A percentile compares a stretch with the other conserved stretches of the same genome.
These are phyloP conservation scores for Helichrysum umbraculigerum DNA, from an alignment of 129 eudicot genomes.

Conservation along the genomic window DNA sequence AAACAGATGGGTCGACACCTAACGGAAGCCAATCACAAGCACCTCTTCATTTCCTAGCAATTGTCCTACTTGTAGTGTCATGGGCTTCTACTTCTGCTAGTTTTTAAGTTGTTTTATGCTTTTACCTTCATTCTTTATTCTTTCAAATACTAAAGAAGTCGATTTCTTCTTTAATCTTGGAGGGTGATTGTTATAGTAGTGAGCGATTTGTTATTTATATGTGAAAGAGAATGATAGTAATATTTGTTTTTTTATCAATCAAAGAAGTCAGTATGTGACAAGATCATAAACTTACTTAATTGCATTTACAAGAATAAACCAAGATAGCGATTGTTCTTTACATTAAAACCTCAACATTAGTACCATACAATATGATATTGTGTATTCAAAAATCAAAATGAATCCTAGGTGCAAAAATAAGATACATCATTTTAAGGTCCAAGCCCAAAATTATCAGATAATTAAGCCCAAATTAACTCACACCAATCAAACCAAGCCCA, in stretches of 20 bases:
- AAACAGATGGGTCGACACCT: constrained; percentile 41
- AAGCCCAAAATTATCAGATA: no score
- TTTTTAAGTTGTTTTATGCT: constrained; percentile 16
- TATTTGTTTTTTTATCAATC: constrained; percentile 18
- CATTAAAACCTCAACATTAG: neutral
- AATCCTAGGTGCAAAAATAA: no score
- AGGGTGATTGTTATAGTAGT: constrained; percentile 1
- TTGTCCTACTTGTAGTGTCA: constrained; percentile 35
- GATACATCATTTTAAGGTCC: no score
- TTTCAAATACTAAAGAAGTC: neutral
- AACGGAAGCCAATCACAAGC: constrained; percentile 33
- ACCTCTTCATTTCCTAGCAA: constrained; percentile 25
- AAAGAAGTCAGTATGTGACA: neutral
- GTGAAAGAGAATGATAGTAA: constrained; percentile 12
- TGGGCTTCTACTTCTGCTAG: constrained; percentile 32
- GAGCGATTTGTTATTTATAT: constrained; percentile 5
- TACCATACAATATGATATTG: no score
- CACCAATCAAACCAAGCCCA: no score
- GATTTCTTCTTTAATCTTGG: constrained; percentile 15
- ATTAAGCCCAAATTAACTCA: no score
- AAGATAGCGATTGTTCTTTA: neutral
- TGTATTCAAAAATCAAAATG: no score
- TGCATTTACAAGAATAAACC: neutral
- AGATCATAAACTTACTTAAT: neutral
- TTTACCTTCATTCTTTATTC: neutral